These are phyloP conservation scores for Astrothelium subdiscretum DNA, from an alignment of 495 filamentous ascomycete species.

Conservation along the genomic window DNA sequence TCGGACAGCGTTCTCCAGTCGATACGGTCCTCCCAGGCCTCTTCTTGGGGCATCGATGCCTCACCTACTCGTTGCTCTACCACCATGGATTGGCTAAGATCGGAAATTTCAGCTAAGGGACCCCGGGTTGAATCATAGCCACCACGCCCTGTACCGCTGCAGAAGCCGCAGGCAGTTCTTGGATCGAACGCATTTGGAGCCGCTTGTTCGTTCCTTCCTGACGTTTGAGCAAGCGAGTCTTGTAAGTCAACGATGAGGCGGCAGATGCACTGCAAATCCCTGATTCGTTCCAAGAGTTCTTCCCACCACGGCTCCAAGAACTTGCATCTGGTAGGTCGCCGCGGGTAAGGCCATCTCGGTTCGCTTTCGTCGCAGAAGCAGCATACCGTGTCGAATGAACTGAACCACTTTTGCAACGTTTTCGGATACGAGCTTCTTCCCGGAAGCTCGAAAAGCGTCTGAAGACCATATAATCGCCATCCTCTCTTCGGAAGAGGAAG, in stretches of 20 bases:
- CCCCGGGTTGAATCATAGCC: background rate
- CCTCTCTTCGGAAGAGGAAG: background rate
- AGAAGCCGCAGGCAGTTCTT: background rate
- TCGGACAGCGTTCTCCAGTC: background rate
- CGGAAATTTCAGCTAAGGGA: background rate
- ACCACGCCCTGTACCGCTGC: background rate
- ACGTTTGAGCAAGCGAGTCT: background rate
- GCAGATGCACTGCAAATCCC: background rate
- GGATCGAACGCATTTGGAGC: background rate
- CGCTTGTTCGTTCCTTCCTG: background rate
- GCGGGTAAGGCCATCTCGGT: conserved; percentile 1
- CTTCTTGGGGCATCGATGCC: background rate
- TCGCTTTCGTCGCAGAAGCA: background rate
- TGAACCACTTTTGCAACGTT: background rate
- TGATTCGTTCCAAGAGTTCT: conserved; percentile 2
- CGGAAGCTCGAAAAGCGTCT: conserved; percentile 3
- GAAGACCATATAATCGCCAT: background rate
- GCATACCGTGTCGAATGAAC: conserved; percentile 1
- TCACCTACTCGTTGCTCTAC: background rate
- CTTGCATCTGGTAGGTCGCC: background rate
- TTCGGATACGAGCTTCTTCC: background rate
- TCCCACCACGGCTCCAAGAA: conserved; percentile 1
- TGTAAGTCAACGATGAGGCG: background rate
- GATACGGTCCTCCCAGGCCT: background rate
- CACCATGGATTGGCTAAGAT: background rate